Percentiles rank a stretch among this genome's conserved stretches.
phyloP scores from a whole-genome alignment of 164 flowering plant genomes.

The Chloranthus sessilifolius region DNA sequence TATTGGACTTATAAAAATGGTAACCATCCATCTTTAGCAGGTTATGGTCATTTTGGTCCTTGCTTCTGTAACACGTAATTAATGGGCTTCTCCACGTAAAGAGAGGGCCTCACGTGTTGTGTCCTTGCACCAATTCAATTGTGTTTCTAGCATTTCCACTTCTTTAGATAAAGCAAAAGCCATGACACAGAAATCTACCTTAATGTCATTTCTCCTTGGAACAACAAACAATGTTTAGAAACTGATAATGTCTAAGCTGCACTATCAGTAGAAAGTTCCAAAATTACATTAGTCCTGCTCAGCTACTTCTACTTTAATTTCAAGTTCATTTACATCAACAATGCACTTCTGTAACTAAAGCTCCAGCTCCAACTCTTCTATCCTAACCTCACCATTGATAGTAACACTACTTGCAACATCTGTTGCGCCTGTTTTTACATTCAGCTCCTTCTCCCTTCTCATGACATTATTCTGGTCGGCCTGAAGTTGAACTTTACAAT shows the following conservation, averaged over 20 bases:
- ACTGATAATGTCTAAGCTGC: neutral
- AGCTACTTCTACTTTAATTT: conserved; percentile 81
- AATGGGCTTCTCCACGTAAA: conserved; percentile 53
- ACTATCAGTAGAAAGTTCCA: neutral
- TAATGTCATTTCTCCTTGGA: conserved; percentile 84
- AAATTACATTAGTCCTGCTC: conserved; percentile 73
- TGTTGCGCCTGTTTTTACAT: conserved; percentile 43
- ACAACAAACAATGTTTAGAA: conserved; percentile 18
- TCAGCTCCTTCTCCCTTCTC: conserved; percentile 81
- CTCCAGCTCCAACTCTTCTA: conserved; percentile 68
- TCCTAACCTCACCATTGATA: conserved; percentile 40
- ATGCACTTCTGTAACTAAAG: conserved; percentile 56
- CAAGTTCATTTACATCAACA: conserved; percentile 73
- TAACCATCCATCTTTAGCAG: no score
- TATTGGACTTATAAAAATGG: no score
- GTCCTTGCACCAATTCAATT: conserved; percentile 74
- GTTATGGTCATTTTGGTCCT: no score
- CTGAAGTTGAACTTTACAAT: conserved; percentile 35
- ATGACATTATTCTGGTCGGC: conserved; percentile 61
- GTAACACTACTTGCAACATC: conserved; percentile 46
- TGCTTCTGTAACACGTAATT: no score
- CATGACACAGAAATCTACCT: conserved; percentile 83
- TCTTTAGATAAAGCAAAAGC: conserved; percentile 86
- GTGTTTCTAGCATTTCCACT: conserved; percentile 87
- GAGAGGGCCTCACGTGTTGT: conserved; percentile 73